Base-by-base conservation (phyloP, 768 basidiomycete species). In the Leccinum fibrillosum region DNA sequence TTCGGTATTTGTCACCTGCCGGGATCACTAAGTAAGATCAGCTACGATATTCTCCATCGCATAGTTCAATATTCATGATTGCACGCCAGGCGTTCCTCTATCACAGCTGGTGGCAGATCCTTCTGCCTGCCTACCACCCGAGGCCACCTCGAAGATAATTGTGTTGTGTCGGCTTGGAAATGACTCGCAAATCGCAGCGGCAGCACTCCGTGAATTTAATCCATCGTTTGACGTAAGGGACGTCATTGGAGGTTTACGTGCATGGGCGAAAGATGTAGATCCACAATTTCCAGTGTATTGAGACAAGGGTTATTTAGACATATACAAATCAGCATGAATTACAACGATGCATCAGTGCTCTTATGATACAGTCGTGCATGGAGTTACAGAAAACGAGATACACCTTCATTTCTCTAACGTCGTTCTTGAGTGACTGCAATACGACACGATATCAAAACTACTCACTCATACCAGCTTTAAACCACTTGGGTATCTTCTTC, bases 121-220 rank as follows among this genome's bases (percentile, higher is more conserved):
- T 1, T 61, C 69, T n/a, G 63, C 72, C 1, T 71, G 77, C 54
- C 52, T 85, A n/a, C 66, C 75, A 6, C 39, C 61, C 3, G 61
- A 67, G 42, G 50, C 58, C 26, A 54, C 59, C 19, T 69, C 62
- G 10, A 70, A 76, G 9, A 49, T 69, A 17, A 85, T 85, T 59
- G 75, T 97, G 17, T 72, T 97, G 26, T 98, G 95, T 72, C 82
- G 92, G 30, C 77, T 93, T 21, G 95, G 96, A 5, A 98, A 98
- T 66, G 96, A 98, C 71, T 96, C 93, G 1, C 91, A 93, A 70
- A 81, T 92, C 19, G 96, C 94, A 30, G 94, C 86, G 0, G 78
- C 85, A 35, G 75, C 73, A 8, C 64, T 67, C 50, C 65, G 60
- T 21, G 70, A 66, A 49, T n/a, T 62, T 8, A 59, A 58, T 34